phyloP scores from a whole-genome alignment of 164 flowering plant species.

The Nymphaea colorata region DNA sequence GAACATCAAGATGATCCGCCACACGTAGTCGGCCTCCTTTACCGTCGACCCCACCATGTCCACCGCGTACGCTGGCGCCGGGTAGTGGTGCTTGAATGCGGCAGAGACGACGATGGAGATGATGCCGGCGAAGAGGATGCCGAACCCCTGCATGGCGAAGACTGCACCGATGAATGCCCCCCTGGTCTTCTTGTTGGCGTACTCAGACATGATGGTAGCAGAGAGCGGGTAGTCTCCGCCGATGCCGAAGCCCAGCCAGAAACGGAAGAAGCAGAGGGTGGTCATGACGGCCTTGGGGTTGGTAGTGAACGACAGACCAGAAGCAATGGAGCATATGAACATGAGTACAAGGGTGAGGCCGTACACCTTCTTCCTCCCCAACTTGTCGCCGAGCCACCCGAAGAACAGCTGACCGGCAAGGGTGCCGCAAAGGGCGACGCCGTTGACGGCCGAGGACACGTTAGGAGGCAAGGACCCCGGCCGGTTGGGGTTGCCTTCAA shows the following conservation, averaged over 20 bases:
- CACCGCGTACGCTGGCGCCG: not conserved
- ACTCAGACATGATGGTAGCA: slow-evolving; percentile 87
- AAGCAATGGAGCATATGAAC: slow-evolving; percentile 28
- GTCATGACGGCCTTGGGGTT: slow-evolving; percentile 5
- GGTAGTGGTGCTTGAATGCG: slow-evolving; percentile 4
- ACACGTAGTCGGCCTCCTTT: slow-evolving; percentile 7
- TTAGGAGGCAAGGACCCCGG: slow-evolving; percentile 33
- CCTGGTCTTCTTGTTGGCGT: slow-evolving; percentile 76
- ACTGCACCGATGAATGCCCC: slow-evolving; percentile 83
- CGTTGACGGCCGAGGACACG: slow-evolving; percentile 31
- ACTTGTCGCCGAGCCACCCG: slow-evolving; percentile 30
- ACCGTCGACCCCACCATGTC: slow-evolving; percentile 12
- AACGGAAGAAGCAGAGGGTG: slow-evolving; percentile 43
- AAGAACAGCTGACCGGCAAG: slow-evolving; percentile 35
- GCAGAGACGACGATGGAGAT: slow-evolving; percentile 9
- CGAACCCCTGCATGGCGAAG: slow-evolving; percentile 55
- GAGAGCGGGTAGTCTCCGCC: slow-evolving; percentile 92
- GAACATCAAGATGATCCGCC: slow-evolving; percentile 11
- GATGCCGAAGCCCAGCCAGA: slow-evolving; percentile 89
- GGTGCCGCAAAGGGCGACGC: slow-evolving; percentile 32
- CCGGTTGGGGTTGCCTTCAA: slow-evolving; percentile 10
- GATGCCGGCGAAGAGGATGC: slow-evolving; percentile 8
- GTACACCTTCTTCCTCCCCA: slow-evolving; percentile 29
- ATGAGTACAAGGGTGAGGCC: slow-evolving; percentile 27
- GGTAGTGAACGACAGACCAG: slow-evolving; percentile 25